Evolutionary conservation across 2,329 filamentous ascomycete species (phyloP).

Genomic region (Cladosporium phlei): DNA sequence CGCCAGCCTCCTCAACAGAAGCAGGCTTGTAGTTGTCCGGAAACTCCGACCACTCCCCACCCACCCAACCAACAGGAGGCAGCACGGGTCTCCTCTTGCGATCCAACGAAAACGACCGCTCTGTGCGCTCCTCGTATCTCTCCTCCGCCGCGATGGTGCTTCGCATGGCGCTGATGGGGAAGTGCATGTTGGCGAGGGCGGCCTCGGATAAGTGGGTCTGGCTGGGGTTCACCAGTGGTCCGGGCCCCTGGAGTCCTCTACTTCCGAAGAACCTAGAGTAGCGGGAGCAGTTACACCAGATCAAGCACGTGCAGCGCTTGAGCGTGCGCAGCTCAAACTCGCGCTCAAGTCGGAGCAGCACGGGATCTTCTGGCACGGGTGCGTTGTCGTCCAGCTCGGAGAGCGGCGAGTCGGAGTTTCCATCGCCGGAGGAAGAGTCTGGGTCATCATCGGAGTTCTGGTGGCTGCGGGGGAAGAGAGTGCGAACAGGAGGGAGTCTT

Average conservation of each 20-base stretch:
- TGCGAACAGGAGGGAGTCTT: no score
- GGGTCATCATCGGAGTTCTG: no score
- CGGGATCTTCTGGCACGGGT: neutral
- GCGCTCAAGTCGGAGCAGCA: neutral
- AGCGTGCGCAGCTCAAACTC: neutral
- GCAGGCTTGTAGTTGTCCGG: no score
- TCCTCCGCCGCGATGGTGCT: neutral
- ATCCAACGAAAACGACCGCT: constrained; percentile 1
- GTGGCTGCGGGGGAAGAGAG: no score
- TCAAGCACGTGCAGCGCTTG: neutral
- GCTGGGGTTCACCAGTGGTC: constrained; percentile 1
- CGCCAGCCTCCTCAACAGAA: no score
- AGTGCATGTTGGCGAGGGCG: neutral
- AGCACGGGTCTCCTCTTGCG: neutral
- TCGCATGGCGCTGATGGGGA: constrained; percentile 2
- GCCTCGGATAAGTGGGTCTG: constrained; percentile 9
- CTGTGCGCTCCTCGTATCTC: neutral
- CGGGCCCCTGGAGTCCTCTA: neutral
- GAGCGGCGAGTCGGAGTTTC: neutral
- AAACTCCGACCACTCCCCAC: constrained; percentile 1
- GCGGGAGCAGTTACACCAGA: constrained; percentile 7
- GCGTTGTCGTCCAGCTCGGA: constrained; percentile 3
- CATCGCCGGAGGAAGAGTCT: no score
- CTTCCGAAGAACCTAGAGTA: constrained; percentile 5
- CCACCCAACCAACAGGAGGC: constrained; percentile 2